These are phyloP conservation scores for Fomes fomentarius DNA, from an alignment of 1,284 basidiomycete species.

Conservation along the genomic window DNA sequence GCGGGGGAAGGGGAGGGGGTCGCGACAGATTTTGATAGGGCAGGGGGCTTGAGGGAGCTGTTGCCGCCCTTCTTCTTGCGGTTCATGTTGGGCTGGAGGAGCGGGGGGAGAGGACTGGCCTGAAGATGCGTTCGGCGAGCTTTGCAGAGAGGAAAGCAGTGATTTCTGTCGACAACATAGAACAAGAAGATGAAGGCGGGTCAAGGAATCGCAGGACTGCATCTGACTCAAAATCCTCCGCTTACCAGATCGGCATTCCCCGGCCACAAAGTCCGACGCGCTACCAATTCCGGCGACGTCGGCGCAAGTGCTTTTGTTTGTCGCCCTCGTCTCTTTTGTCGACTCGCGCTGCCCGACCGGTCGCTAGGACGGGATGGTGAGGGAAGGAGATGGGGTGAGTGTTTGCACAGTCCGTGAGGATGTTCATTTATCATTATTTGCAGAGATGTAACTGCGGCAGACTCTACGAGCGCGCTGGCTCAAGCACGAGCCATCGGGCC, in stretches of 20 bases:
- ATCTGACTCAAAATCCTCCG: slow-evolving; percentile 22
- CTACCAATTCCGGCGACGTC: slow-evolving; percentile 2
- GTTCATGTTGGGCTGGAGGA: slow-evolving; percentile 21
- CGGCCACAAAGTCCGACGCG: slow-evolving; percentile 18
- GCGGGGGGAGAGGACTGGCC: slow-evolving; percentile 6
- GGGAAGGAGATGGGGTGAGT: too few species aligned
- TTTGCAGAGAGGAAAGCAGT: slow-evolving; percentile 21
- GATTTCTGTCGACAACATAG: slow-evolving; percentile 25
- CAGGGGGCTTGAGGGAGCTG: slow-evolving; percentile 19
- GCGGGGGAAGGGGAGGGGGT: neutral
- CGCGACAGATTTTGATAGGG: slow-evolving; percentile 13
- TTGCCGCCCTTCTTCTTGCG: slow-evolving; percentile 19
- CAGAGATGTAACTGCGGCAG: too few species aligned
- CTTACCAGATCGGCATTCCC: slow-evolving; percentile 20
- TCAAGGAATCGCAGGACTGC: neutral
- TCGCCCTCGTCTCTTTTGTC: too few species aligned
- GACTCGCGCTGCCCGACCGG: too few species aligned
- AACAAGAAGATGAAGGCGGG: slow-evolving; percentile 15
- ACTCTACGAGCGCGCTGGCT: too few species aligned
- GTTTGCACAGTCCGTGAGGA: too few species aligned
- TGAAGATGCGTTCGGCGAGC: slow-evolving; percentile 20
- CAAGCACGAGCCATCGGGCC: too few species aligned
- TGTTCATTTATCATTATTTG: too few species aligned
- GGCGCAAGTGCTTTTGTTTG: slow-evolving; percentile 8
- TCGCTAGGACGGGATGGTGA: too few species aligned